phyloP scores from a whole-genome alignment of 2,329 filamentous ascomycete genomes.

The Aspergillus fijiensis region DNA sequence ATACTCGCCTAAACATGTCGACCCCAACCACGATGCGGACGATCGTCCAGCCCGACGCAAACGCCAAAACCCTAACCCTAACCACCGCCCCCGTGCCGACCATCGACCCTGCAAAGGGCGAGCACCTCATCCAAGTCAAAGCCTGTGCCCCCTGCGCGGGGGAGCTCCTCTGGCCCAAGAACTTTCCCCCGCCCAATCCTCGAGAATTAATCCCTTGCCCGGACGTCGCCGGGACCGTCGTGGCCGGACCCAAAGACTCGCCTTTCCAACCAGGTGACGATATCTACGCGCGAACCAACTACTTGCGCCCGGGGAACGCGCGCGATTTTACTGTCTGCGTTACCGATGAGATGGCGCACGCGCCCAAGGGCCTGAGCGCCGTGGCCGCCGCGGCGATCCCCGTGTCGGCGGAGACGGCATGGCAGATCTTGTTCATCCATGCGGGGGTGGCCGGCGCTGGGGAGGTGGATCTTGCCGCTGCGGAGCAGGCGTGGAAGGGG shows the following conservation, averaged over 20 bases:
- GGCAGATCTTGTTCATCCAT: conserved; percentile 47
- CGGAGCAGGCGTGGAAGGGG: conserved; percentile 20
- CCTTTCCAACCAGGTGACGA: conserved; percentile 42
- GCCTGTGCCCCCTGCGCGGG: conserved; percentile 42
- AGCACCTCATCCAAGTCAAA: conserved; percentile 45
- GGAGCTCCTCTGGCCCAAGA: conserved; percentile 47
- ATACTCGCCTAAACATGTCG: neutral
- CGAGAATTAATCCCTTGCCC: conserved; percentile 40
- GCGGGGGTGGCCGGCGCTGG: conserved; percentile 19
- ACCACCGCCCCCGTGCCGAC: conserved; percentile 14
- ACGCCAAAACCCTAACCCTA: conserved; percentile 6
- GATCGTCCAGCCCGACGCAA: neutral
- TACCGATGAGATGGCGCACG: conserved; percentile 39
- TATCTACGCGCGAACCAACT: conserved; percentile 41
- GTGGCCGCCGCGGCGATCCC: conserved; percentile 41
- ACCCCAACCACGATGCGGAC: neutral
- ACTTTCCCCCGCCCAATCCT: conserved; percentile 23
- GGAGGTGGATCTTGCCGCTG: neutral
- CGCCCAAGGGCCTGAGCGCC: conserved; percentile 38
- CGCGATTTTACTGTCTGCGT: conserved; percentile 38
- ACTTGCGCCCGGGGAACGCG: conserved; percentile 37
- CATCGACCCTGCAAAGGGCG: conserved; percentile 24
- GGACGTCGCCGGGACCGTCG: conserved; percentile 44
- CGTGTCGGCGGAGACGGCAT: conserved; percentile 45
- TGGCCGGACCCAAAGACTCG: conserved; percentile 34